Evolutionary conservation across 192 early-diverging fungal species (phyloP), one percentile per base, ranked within the genome.

Genomic region (Podila clonocystis): DNA sequence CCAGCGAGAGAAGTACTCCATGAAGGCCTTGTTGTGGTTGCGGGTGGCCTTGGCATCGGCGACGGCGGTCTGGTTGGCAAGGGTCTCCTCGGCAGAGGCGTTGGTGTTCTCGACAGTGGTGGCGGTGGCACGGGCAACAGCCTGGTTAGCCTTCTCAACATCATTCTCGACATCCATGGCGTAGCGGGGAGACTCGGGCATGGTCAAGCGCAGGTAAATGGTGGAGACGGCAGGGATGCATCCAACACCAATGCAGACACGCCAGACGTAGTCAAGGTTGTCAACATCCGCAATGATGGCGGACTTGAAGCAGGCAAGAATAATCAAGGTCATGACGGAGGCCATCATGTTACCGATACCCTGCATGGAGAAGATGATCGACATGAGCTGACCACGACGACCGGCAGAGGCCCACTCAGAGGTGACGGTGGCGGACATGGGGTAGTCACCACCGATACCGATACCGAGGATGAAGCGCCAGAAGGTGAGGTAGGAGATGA

Each of bases 121-220:
- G 22, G 80, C 67, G 3, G 93, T 94, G 65, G 77, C 77, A 61
- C 62, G 83, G 58, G 70, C 61, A 30, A 80, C 71, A 41, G 77
- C 66, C 29, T 28, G 29, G 62, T 80, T 70, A 34, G 82, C 82
- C 69, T 83, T 79, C 41, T 80, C 78, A 24, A 84, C 73, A 72
- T 90, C 76, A 63, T 86, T 87, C 66, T 88, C 72, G 34, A 85
- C 83, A 65, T 85, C 77, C 73, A 90, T 76, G 60, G 83, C 79
- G n/a, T 92, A 97, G 67, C 95, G 93, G 36, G 96, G 96, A 28
- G 96, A 94, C 79, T 97, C 96, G 41, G 94, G 93, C 75, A 96
- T 95, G 64, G 94, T 95, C 69, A 94, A 68, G 30, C 94, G 93
- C 83, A 90, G 95, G 90, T 97, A 97, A 70, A 98, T 87, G 55